phyloP scores from a whole-genome alignment of 176 grass and related monocot species.

The Eleusine indica region DNA sequence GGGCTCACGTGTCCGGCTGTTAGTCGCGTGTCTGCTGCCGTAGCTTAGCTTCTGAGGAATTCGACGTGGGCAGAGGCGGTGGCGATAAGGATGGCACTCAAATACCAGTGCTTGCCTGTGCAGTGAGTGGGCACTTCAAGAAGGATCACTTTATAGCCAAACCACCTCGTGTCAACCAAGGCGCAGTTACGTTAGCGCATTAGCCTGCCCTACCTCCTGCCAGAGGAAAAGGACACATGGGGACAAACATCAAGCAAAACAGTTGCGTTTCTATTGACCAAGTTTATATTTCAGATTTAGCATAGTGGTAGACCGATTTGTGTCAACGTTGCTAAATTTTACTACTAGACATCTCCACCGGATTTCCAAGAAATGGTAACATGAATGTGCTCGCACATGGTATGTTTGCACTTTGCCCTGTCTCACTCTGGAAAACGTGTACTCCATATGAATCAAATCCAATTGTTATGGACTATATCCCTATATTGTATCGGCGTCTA shows the following conservation, averaged over 20 bases:
- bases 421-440: neutral
- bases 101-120: neutral
- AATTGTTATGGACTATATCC: neutral
- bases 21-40: neutral
- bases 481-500: neutral
- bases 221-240: neutral
- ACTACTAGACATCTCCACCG: neutral
- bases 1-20: constrained; percentile 21
- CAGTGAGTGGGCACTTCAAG: constrained; percentile 17
- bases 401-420: neutral
- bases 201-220: no score
- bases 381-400: neutral
- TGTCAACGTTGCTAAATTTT: neutral
- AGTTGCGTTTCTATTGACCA: neutral
- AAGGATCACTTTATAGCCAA: constrained; percentile 26
- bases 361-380: neutral
- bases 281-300: neutral
- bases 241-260: neutral
- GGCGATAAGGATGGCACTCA: constrained; percentile 34
- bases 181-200: neutral
- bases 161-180: neutral
- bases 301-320: neutral
- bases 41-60: constrained; percentile 6
- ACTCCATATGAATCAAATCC: neutral
- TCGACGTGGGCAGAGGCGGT: neutral